phyloP scores from a whole-genome alignment of 164 flowering plant genomes.

The Kalanchoe fedtschenkoi region DNA sequence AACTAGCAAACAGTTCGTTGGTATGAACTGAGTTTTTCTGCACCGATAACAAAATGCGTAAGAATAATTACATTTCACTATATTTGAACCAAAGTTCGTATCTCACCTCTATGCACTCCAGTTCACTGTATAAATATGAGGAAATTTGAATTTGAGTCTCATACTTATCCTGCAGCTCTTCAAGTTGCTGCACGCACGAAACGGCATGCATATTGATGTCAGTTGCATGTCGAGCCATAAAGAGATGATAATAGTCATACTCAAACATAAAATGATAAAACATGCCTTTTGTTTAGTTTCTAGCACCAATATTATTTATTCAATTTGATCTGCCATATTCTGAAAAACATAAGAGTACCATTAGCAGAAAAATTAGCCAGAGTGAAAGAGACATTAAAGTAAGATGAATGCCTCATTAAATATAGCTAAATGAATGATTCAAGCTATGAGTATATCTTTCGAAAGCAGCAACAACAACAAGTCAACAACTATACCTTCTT shows the following conservation, averaged over 20 bases:
- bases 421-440: not conserved
- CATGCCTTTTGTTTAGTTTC: conserved; percentile 78
- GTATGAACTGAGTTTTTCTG: conserved; percentile 66
- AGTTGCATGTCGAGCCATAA: not conserved
- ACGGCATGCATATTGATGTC: not conserved
- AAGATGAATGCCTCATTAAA: not conserved
- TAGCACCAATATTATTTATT: conserved; percentile 56
- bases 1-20: conserved; percentile 31
- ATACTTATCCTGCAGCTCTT: conserved; percentile 67
- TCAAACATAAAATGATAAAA: not conserved
- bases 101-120: conserved; percentile 62
- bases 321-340: conserved; percentile 96
- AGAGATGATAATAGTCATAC: not conserved
- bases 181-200: conserved; percentile 43
- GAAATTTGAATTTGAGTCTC: conserved; percentile 46
- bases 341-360: conserved; percentile 10
- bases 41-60: conserved; percentile 4
- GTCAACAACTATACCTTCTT: conserved; percentile 56
- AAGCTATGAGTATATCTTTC: not conserved
- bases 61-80: not conserved
- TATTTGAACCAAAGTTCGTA: not conserved
- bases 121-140: conserved; percentile 45
- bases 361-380: not conserved
- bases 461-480: not conserved
- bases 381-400: not conserved